A percentile compares a stretch with the other conserved stretches of the same genome.
Evolutionary conservation across 139 green algal species (phyloP).

Genomic region (Helicosporidium sp.): DNA sequence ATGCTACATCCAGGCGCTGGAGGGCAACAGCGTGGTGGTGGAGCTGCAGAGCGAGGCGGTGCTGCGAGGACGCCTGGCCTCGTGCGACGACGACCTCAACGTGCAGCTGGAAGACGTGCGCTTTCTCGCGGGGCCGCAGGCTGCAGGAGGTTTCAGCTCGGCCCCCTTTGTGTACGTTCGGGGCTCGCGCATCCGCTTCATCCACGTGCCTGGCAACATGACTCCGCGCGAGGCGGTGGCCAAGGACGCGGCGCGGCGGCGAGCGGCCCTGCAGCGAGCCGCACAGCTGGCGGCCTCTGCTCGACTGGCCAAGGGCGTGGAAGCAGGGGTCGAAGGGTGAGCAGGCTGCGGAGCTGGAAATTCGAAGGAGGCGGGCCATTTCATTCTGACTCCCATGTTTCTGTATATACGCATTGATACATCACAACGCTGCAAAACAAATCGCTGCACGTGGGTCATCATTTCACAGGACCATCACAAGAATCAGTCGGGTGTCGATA

Average conservation of each 20-base stretch:
- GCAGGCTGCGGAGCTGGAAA: no score
- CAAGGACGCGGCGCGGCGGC: background rate
- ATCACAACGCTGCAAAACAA: no score
- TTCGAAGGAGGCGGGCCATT: no score
- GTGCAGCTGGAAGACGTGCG: conserved; percentile 11
- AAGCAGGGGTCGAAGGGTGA: no score
- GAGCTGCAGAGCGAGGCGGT: conserved; percentile 22
- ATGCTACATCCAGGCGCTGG: conserved; percentile 24
- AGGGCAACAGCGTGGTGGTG: conserved; percentile 20
- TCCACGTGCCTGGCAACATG: conserved; percentile 20
- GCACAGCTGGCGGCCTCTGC: no score
- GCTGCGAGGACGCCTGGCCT: conserved; percentile 14
- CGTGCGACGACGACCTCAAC: conserved; percentile 20
- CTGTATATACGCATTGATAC: no score
- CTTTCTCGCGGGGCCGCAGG: conserved; percentile 7
- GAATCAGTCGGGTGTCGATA: no score
- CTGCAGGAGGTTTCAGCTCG: background rate
- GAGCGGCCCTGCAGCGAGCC: conserved; percentile 5
- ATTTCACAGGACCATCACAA: no score
- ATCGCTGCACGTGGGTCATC: no score
- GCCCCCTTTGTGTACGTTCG: conserved; percentile 11
- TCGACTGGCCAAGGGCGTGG: no score
- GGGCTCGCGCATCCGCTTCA: conserved; percentile 13
- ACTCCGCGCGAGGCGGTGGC: conserved; percentile 6
- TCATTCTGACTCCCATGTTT: no score